Evolutionary conservation across 495 filamentous ascomycete genomes (phyloP).

Genomic region (Aspergillus biplanus): DNA sequence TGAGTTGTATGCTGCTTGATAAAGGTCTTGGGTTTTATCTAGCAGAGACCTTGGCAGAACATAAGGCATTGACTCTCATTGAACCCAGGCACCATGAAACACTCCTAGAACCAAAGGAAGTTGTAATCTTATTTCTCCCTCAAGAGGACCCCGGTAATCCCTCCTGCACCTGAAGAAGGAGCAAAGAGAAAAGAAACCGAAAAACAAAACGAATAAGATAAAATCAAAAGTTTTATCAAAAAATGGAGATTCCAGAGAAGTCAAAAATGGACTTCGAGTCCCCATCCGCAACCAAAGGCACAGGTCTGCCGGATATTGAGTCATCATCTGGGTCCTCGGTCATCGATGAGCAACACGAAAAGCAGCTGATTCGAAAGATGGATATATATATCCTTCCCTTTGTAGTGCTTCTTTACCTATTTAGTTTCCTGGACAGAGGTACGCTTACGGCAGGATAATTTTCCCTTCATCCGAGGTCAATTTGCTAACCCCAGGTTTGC

Average conservation of each 20-base stretch:
- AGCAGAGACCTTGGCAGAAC: not conserved
- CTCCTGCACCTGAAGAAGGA: not conserved
- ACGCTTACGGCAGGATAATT: constrained; percentile 17
- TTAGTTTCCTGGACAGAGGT: constrained; percentile 68
- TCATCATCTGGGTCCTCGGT: constrained; percentile 25
- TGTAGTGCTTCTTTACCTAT: constrained; percentile 63
- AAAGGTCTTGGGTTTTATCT: not conserved
- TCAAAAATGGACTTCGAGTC: constrained; percentile 25
- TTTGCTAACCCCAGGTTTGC: constrained; percentile 3
- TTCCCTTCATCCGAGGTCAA: not conserved
- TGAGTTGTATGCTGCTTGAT: constrained; percentile 1
- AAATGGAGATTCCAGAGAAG: constrained; percentile 13
- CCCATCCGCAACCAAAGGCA: constrained; percentile 4
- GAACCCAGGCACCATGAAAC: constrained; percentile 10
- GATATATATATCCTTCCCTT: constrained; percentile 65
- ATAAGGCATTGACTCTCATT: constrained; percentile 7
- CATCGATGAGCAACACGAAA: constrained; percentile 48
- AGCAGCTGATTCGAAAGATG: constrained; percentile 54
- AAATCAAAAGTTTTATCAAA: not conserved
- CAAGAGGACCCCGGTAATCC: constrained; percentile 9
- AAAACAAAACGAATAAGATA: not conserved
- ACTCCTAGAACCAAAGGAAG: not conserved
- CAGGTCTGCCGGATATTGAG: constrained; percentile 7
- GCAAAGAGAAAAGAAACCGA: not conserved
- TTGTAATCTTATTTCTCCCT: not conserved